phyloP scores from a whole-genome alignment of 1,284 basidiomycete species.

The Leccinum colubrinum region DNA sequence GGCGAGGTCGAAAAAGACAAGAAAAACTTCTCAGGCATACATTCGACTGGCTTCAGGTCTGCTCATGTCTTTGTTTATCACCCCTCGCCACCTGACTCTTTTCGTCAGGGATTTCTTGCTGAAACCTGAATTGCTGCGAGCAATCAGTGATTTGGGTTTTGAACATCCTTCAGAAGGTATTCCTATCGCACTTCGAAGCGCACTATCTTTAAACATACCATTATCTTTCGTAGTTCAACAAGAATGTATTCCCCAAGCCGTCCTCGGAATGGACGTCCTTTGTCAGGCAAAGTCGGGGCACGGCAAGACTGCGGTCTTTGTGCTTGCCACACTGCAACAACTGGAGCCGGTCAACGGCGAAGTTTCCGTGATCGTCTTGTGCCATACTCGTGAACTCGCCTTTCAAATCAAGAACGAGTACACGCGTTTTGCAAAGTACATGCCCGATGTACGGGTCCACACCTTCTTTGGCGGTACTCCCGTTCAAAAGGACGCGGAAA shows the following conservation, averaged over 20 bases:
- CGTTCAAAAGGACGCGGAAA: slow-evolving; percentile 91
- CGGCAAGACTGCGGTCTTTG: slow-evolving; percentile 99
- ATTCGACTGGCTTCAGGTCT: slow-evolving; percentile 93
- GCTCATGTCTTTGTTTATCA: slow-evolving; percentile 18
- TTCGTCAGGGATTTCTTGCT: slow-evolving; percentile 27
- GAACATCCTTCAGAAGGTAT: slow-evolving; percentile 99
- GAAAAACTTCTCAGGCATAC: slow-evolving; percentile 97
- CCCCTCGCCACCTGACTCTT: slow-evolving; percentile 7
- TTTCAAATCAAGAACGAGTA: slow-evolving; percentile 99
- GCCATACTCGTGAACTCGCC: slow-evolving; percentile 98
- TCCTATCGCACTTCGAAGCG: slow-evolving; percentile 18
- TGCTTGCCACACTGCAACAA: slow-evolving; percentile 96
- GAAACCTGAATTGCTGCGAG: slow-evolving; percentile 79
- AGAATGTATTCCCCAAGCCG: slow-evolving; percentile 99
- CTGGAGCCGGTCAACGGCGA: slow-evolving; percentile 98
- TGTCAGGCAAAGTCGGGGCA: slow-evolving; percentile 99
- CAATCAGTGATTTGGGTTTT: slow-evolving; percentile 98
- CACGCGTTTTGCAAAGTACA: slow-evolving; percentile 98
- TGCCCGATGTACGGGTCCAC: slow-evolving; percentile 96
- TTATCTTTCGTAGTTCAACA: slow-evolving; percentile 79
- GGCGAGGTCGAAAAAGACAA: slow-evolving; percentile 83
- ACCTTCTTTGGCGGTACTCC: slow-evolving; percentile 99
- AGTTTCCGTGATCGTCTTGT: slow-evolving; percentile 96
- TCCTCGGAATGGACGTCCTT: slow-evolving; percentile 98
- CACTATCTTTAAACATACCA: neutral